Percentiles rank a stretch among this genome's conserved stretches.
Conservation (phyloP, 139 green algal species). For the Micractinium sp. region DNA sequence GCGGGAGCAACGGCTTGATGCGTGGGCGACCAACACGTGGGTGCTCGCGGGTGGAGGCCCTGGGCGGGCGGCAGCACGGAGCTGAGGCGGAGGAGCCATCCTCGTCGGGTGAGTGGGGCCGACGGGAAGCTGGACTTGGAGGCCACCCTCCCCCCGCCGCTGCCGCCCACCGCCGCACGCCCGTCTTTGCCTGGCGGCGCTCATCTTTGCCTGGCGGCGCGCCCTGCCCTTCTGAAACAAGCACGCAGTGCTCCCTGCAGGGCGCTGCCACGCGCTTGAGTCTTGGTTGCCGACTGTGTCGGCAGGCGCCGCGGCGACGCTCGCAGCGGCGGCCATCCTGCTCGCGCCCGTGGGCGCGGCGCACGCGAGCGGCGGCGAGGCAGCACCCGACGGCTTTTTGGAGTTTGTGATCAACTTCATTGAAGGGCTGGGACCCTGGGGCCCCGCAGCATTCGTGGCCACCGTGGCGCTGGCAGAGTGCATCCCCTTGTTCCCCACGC, state of each 20-base stretch:
- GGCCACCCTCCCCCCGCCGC: no score
- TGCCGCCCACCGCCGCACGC: no score
- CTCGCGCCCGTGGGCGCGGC: background rate
- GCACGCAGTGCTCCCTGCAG: background rate
- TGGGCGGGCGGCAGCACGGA: no score
- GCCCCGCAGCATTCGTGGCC: slow-evolving; percentile 65
- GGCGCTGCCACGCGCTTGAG: background rate
- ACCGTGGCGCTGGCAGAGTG: slow-evolving; percentile 76
- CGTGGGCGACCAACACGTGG: no score
- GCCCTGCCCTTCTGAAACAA: background rate
- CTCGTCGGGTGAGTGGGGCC: no score
- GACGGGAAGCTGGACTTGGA: no score
- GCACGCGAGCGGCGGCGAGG: background rate
- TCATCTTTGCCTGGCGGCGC: background rate
- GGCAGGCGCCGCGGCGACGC: background rate
- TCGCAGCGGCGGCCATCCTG: background rate
- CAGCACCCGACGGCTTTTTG: background rate
- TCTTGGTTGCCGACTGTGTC: background rate
- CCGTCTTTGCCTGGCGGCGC: background rate
- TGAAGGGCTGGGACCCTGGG: slow-evolving; percentile 70
- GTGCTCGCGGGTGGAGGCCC: no score
- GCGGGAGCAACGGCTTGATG: no score
- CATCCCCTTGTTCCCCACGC: slow-evolving; percentile 85
- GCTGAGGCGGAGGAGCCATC: no score
- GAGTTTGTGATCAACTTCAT: slow-evolving; percentile 46